Conservation (phyloP, 768 basidiomycete genomes). For the Galerina sulciceps region DNA sequence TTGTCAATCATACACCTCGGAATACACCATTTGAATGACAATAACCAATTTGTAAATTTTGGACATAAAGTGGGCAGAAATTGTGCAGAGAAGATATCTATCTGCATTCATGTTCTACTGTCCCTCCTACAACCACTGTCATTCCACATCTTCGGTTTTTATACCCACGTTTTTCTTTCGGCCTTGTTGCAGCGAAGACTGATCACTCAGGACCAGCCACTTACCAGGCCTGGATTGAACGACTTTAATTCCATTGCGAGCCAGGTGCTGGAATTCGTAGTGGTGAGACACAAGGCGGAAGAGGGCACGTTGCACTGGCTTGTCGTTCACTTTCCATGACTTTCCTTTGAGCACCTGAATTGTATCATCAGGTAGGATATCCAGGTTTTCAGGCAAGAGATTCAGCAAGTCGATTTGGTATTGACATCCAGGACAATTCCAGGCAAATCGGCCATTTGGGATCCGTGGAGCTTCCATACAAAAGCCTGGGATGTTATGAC, state of each 20-base stretch:
- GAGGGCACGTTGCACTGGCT: constrained; percentile 26
- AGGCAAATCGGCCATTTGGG: constrained; percentile 47
- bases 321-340: constrained; percentile 41
- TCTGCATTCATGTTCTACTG: too few species aligned
- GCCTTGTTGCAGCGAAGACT: background rate
- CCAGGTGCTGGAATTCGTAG: constrained; percentile 22
- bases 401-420: constrained; percentile 51
- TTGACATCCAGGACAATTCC: constrained; percentile 57
- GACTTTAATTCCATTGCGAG: background rate
- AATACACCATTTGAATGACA: constrained; percentile 23
- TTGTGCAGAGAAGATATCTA: too few species aligned
- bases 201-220: background rate
- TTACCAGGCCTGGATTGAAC: background rate
- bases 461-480: constrained; percentile 41
- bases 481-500: constrained; percentile 38
- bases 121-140: too few species aligned
- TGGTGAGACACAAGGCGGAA: constrained; percentile 31
- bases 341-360: constrained; percentile 29
- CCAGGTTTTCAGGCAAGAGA: constrained; percentile 36
- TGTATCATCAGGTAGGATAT: constrained; percentile 23
- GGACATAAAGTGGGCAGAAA: too few species aligned
- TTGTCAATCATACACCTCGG: constrained; percentile 27
- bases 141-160: constrained; percentile 4
- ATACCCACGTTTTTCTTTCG: background rate
- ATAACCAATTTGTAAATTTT: too few species aligned